These are phyloP conservation scores for Epichloe glyceriae DNA, from an alignment of 2,329 filamentous ascomycete species.

Conservation along the genomic window DNA sequence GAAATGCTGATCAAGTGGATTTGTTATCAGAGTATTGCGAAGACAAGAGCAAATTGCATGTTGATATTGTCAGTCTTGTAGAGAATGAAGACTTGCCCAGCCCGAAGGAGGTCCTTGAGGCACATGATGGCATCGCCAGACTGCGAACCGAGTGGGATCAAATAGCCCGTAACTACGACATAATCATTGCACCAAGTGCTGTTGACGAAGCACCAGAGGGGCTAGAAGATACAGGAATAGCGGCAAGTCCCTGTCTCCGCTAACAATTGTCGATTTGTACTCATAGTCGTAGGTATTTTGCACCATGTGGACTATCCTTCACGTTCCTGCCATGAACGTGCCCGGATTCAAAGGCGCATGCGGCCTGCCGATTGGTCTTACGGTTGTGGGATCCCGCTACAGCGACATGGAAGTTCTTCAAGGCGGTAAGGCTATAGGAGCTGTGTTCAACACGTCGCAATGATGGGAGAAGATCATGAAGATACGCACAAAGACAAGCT, in stretches of 20 bases:
- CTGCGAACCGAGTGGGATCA: slow-evolving; percentile 41
- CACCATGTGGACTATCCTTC: slow-evolving; percentile 27
- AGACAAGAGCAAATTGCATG: slow-evolving; percentile 32
- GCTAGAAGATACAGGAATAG: slow-evolving; percentile 37
- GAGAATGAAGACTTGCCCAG: slow-evolving; percentile 32
- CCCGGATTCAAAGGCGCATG: slow-evolving; percentile 43
- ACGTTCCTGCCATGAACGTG: slow-evolving; percentile 50
- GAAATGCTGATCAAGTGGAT: slow-evolving; percentile 14
- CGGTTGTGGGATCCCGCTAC: slow-evolving; percentile 35
- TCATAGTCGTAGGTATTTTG: slow-evolving; percentile 7
- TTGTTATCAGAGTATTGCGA: slow-evolving; percentile 38
- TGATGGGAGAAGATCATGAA: not conserved
- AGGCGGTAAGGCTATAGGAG: slow-evolving; percentile 25
- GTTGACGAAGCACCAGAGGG: slow-evolving; percentile 47
- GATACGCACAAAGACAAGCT: not conserved
- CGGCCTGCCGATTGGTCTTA: slow-evolving; percentile 47
- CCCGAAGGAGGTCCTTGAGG: slow-evolving; percentile 34
- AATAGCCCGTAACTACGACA: slow-evolving; percentile 37
- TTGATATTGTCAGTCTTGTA: slow-evolving; percentile 34
- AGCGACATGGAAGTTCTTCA: slow-evolving; percentile 30
- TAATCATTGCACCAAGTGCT: slow-evolving; percentile 44
- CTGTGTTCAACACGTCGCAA: slow-evolving; percentile 14
- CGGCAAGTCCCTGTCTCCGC: slow-evolving; percentile 26
- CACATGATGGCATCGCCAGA: slow-evolving; percentile 38
- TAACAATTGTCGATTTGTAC: not conserved